phyloP scores from a whole-genome alignment of 129 eudicot genomes.

The Kitagawia praeruptora region DNA sequence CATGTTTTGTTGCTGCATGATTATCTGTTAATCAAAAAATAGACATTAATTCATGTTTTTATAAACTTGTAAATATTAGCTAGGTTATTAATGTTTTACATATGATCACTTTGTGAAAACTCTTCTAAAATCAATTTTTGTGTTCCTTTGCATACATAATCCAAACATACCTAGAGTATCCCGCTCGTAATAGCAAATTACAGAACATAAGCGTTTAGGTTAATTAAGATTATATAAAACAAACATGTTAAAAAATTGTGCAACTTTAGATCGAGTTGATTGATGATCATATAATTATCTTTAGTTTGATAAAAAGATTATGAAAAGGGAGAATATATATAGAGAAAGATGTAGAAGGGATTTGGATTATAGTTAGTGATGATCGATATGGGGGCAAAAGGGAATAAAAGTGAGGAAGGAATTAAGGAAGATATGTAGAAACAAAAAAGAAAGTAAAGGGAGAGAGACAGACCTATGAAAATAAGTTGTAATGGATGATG shows the following conservation, averaged over 20 bases:
- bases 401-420: neutral
- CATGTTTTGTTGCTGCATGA: constrained; percentile 35
- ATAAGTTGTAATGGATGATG: neutral
- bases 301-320: neutral
- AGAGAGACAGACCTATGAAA: neutral
- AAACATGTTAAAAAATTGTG: neutral
- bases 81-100: neutral
- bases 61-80: too few species aligned
- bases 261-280: neutral
- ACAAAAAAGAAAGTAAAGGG: neutral
- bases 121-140: neutral
- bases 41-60: neutral
- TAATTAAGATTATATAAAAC: neutral
- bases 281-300: neutral
- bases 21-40: constrained; percentile 30
- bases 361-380: neutral
- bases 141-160: neutral
- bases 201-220: neutral
- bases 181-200: neutral
- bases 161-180: neutral
- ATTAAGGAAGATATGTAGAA: neutral
- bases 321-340: neutral
- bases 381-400: neutral
- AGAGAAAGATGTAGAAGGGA: neutral
- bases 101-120: neutral